Evolutionary conservation across 2,329 filamentous ascomycete species (phyloP).

Genomic region (Fusarium euwallaceae): DNA sequence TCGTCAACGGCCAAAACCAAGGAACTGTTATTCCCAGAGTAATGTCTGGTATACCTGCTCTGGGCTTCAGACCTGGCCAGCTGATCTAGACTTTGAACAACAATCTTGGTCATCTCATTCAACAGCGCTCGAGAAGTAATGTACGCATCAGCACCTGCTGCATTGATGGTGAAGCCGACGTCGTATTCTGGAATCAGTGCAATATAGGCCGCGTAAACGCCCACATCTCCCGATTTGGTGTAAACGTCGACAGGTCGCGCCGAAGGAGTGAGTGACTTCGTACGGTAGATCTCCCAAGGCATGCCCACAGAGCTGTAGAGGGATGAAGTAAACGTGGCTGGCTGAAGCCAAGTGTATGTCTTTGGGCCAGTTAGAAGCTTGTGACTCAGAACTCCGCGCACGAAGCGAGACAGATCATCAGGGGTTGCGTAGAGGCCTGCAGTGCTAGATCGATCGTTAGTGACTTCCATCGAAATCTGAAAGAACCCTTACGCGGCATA

Average conservation of each 20-base stretch:
- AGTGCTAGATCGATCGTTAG: conserved; percentile 34
- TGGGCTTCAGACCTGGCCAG: background rate
- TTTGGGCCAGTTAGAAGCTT: background rate
- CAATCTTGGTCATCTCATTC: background rate
- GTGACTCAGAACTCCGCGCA: background rate
- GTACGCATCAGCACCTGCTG: background rate
- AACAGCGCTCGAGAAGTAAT: background rate
- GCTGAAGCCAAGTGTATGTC: background rate
- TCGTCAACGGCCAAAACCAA: background rate
- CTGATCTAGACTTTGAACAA: background rate
- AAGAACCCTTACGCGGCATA: background rate
- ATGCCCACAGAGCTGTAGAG: background rate
- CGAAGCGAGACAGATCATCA: conserved; percentile 50
- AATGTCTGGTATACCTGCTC: background rate
- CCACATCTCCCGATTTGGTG: background rate
- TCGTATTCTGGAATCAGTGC: background rate
- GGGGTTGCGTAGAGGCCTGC: conserved; percentile 56
- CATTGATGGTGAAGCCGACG: background rate
- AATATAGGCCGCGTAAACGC: background rate
- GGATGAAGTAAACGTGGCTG: background rate
- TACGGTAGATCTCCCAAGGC: background rate
- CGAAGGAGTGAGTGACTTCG: background rate
- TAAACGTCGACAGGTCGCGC: background rate
- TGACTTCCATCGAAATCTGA: background rate
- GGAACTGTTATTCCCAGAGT: background rate